A percentile compares a stretch with the other conserved stretches of the same genome.
Evolutionary conservation across 2,329 filamentous ascomycete species (phyloP).

Genomic region (Neopestalotiopsis sp.): DNA sequence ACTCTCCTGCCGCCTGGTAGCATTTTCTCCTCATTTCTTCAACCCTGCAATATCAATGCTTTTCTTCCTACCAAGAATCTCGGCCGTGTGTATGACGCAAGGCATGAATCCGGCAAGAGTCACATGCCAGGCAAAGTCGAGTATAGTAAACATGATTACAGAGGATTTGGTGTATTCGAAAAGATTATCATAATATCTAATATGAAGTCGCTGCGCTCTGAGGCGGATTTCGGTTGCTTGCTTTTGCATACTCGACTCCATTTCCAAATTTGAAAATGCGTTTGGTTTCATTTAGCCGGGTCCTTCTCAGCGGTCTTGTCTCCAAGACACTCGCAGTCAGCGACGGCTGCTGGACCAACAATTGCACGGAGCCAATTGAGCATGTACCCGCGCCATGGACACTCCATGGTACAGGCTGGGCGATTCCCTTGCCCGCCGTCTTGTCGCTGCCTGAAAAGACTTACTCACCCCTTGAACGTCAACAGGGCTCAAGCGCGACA

Average conservation of each 20-base stretch:
- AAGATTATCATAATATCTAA: too few species aligned
- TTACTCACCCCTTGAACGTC: constrained; percentile 15
- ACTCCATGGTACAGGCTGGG: constrained; percentile 18
- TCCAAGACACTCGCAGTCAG: not conserved
- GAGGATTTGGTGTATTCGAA: too few species aligned
- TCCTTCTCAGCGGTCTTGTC: not conserved
- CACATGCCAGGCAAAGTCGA: not conserved
- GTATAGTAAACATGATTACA: not conserved
- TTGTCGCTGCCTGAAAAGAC: constrained; percentile 22
- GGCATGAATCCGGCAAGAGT: not conserved
- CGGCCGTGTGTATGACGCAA: not conserved
- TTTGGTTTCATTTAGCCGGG: not conserved
- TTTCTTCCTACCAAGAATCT: not conserved
- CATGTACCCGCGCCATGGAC: constrained; percentile 9
- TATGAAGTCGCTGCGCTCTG: not conserved
- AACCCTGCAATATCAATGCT: not conserved
- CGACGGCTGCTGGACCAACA: constrained; percentile 16
- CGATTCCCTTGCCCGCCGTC: constrained; percentile 21
- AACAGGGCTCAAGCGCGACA: constrained; percentile 4
- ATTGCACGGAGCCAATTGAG: constrained; percentile 17
- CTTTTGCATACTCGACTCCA: not conserved
- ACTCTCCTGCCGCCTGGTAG: not conserved
- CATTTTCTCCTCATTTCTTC: not conserved
- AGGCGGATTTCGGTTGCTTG: not conserved
- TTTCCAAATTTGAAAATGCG: not conserved